Evolutionary conservation across 2,329 filamentous ascomycete species (phyloP), one percentile per base, ranked within the genome.

Genomic region (Fusarium falciforme): DNA sequence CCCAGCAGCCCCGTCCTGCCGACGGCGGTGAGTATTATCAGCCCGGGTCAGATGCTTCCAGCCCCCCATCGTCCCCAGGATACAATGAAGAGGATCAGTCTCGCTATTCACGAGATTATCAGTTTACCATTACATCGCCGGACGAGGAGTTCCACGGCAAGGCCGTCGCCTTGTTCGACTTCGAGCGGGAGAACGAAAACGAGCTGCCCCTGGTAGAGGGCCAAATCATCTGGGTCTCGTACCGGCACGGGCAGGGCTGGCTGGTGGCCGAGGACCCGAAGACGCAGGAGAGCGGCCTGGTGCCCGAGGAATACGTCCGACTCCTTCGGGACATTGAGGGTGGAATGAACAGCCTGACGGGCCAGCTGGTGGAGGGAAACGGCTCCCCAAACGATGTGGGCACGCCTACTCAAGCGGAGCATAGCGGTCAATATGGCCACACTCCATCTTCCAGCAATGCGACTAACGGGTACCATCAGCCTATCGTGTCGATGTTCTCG

Each of bases 121-220:
- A 97, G 78, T 98, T 98, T 82, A 97, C 94, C 20, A 97, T 98
- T 77, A 96, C 94, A 17, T 97, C 94, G 16, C 95, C 95, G 6
- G 96, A 98, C 81, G 96, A 98, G 84, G 95, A 98, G 82, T 98
- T 98, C 90, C 95, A 98, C 80, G 96, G 96, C 58, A 98, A 97
- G 81, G 95, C 95, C 12, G 94, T 99, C 31, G 96, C 96, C 8
- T 87, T 99, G 25, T 99, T 98, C 81, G 95, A 98, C 81, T 99
- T 99, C 83, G 92, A 92, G 77, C 90, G 95, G 35, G 96, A 98
- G 83, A 98, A 98, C 81, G 95, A 98, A 81, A 99, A 98, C 80
- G 96, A 99, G 83, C 86, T 99, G 66, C 94, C 95, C 5, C 86
- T 99, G 55, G 92, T 94, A 1, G 96, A 99, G 83, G 96, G 96